A percentile compares a stretch with the other conserved stretches of the same genome.
Conservation (phyloP, 768 basidiomycete genomes). For the Boletus fagicola region DNA sequence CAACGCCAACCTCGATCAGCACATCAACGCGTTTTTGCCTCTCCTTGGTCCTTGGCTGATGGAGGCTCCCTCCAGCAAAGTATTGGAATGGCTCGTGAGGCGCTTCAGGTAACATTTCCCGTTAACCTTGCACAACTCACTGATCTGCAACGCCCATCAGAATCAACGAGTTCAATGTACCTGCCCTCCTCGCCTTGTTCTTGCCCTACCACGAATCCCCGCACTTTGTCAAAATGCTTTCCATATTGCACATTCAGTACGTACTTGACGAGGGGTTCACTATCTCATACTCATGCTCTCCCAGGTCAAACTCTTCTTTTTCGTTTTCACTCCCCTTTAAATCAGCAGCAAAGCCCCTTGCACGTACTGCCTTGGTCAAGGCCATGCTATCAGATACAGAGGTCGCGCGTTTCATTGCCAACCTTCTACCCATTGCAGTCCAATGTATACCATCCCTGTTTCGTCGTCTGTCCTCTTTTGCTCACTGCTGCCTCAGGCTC, state of each 20-base stretch:
- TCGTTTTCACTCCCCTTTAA: conserved; percentile 74
- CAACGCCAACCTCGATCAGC: conserved; percentile 58
- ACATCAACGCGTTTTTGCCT: conserved; percentile 60
- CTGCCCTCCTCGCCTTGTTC: conserved; percentile 74
- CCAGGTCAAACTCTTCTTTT: conserved; percentile 61
- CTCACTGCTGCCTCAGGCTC: conserved; percentile 29
- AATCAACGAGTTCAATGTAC: conserved; percentile 90
- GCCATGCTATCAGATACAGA: conserved; percentile 74
- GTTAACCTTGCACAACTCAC: neutral
- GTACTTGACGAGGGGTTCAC: conserved; percentile 19
- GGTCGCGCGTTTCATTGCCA: conserved; percentile 67
- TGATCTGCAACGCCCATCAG: conserved; percentile 38
- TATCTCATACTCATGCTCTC: conserved; percentile 1
- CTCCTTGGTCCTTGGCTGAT: conserved; percentile 79
- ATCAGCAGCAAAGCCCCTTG: conserved; percentile 70
- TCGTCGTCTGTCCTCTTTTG: neutral
- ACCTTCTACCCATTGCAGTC: conserved; percentile 59
- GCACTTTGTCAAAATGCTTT: conserved; percentile 90
- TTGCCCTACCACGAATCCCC: conserved; percentile 94
- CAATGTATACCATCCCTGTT: conserved; percentile 33
- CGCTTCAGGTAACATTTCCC: conserved; percentile 70
- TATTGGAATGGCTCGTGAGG: conserved; percentile 92
- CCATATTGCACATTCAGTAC: conserved; percentile 77
- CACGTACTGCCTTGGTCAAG: conserved; percentile 67
- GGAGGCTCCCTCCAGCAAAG: conserved; percentile 76